Evolutionary conservation across 306 rosid genomes (phyloP), one percentile per base, ranked within the genome.

Genomic region (Pyrus pyrifolia): DNA sequence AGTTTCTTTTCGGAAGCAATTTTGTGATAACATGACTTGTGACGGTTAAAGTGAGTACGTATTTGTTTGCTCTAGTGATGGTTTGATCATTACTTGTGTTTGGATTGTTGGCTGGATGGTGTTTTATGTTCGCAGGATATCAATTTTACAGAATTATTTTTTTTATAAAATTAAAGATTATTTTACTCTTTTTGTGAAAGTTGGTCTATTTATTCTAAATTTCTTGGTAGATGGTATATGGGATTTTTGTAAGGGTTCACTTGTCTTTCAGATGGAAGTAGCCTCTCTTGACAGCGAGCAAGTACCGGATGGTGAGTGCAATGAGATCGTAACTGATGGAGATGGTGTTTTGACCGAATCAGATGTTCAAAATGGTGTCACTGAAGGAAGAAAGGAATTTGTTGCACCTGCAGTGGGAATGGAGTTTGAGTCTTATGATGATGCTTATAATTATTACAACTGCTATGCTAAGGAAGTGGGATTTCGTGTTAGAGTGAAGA

Each of bases 381-480:
- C 77, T 73, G 89, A 87, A 81, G 93, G 84, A 70, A 85, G 88
- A 76, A 87, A 84, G 76, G 93, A 88, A 57, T 94, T 94, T 79
- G 91, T 86, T 38, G 83, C 91, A 10, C 97, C 97, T 38, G 96
- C 97, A 73, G 82, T 90, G 44, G 97, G 98, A 70, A 94, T 94
- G 97, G 98, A 94, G 79, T 94, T 94, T 64, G 97, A 94, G 76
- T 85, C 98, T 1, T 94, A 94, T 74, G 97, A 94, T 69, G 98
- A 94, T 81, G 97, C 96, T 81, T 94, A 94, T 83, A 94, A 83
- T 83, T 94, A 92, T 63, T 94, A 91, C 71, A 91, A 87, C 60
- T 91, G 98, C 80, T 94, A 94, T 75, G 97, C 98, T 67, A 94
- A 89, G 83, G 98, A 87, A 77, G 89, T 92, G 57, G 98, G 98